phyloP scores from a whole-genome alignment of 2,329 filamentous ascomycete genomes.

The Apiospora kogelbergensis region DNA sequence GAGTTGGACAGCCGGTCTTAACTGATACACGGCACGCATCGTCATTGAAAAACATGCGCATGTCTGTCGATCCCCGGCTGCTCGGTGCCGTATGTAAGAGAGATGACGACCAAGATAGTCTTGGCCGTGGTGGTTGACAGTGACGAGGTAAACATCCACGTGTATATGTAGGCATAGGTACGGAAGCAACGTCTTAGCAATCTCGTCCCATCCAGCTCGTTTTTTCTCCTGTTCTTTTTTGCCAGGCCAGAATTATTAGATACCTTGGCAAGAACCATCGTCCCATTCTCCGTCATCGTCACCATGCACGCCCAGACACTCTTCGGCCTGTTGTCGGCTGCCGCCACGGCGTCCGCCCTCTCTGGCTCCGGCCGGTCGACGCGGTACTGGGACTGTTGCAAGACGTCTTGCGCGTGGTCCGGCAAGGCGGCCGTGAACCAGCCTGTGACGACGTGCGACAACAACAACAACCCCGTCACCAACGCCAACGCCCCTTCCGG shows the following conservation, averaged over 20 bases:
- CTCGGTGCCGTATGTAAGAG: neutral
- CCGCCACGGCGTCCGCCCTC: conserved; percentile 17
- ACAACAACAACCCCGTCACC: conserved; percentile 43
- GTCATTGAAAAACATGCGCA: neutral
- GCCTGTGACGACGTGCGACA: conserved; percentile 45
- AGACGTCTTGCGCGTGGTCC: conserved; percentile 53
- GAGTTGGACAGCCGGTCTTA: neutral
- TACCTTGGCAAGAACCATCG: neutral
- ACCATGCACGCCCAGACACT: neutral
- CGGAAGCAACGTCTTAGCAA: neutral
- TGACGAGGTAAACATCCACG: neutral
- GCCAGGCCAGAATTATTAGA: neutral
- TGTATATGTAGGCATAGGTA: neutral
- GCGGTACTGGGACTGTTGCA: conserved; percentile 54
- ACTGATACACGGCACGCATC: neutral
- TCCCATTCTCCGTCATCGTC: neutral
- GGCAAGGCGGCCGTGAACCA: conserved; percentile 42
- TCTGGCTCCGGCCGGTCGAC: conserved; percentile 29
- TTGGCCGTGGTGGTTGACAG: neutral
- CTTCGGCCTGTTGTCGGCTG: conserved; percentile 8
- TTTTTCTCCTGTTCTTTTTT: neutral
- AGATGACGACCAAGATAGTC: neutral
- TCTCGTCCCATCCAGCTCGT: neutral
- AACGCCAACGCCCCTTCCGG: conserved; percentile 41
- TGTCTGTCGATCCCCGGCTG: neutral